Evolutionary conservation across 768 basidiomycete species (phyloP), one percentile per base, ranked within the genome.

Genomic region (Boletus rufocinnamomeus): DNA sequence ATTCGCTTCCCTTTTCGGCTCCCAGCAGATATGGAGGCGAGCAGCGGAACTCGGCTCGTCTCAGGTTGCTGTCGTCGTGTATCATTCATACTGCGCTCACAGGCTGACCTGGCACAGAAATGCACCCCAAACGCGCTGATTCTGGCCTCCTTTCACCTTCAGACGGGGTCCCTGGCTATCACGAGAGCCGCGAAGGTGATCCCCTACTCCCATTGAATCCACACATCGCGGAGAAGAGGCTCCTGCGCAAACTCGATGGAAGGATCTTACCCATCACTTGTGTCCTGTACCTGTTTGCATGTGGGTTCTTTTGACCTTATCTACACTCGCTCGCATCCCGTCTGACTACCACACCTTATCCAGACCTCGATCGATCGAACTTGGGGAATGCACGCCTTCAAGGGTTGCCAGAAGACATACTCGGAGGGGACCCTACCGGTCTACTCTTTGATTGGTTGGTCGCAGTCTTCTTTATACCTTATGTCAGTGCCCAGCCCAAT

Each of bases 311-410:
- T 50, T 50, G 40, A 35, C 37, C 19, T 52, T 19, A 25, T 43
- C 43, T 10, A 34, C 1, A 16, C 5, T 37, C 17, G 10, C 11
- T 28, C 21, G 5, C 21, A 37, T 17, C n/a, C 11, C 8, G 14
- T 49, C 45, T 56, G 46, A 56, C 51, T 17, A 10, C 35, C 19
- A 32, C 21, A 37, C 50, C 17, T 34, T 34, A 21, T 54, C 37
- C 50, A 75, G 72, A 85, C 68, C 77, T 93, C 50, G 91, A 93
- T 70, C 82, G 91, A 54, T 85, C 87, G 0, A 91, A 91, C 67
- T 67, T 91, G 43, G 91, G 90, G 17, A 92, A 93, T 67, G 91
- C 91, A 48, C 81, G 89, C 51, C 75, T 91, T 40, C 88, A 88
- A 73, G 86, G 88, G 13, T 73, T 93, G 14, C 81, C 86, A 4